Conservation (phyloP, 1,284 basidiomycete genomes). For the Naganishia sp. region DNA sequence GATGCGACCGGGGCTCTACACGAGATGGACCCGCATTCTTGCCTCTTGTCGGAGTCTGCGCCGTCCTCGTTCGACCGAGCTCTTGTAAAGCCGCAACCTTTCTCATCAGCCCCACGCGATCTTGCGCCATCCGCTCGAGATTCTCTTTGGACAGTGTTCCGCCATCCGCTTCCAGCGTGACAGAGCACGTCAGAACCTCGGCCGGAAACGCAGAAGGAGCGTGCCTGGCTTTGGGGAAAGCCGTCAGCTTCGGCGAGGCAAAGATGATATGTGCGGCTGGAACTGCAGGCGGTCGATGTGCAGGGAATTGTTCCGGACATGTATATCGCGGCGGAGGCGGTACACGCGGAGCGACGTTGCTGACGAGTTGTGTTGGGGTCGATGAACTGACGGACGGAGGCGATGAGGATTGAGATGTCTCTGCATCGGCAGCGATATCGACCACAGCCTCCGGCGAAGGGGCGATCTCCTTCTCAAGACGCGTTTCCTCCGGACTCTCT, state of each 20-base stretch:
- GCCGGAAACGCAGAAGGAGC: constrained; percentile 57
- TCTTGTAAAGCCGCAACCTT: neutral
- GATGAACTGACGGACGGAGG: too few species aligned
- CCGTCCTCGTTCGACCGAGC: constrained; percentile 14
- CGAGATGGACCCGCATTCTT: constrained; percentile 32
- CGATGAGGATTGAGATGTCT: too few species aligned
- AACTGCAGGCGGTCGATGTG: constrained; percentile 56
- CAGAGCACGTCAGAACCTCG: constrained; percentile 65
- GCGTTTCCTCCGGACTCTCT: too few species aligned
- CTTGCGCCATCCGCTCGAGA: constrained; percentile 43
- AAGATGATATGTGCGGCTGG: constrained; percentile 14
- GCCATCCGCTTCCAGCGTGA: constrained; percentile 55
- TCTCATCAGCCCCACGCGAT: constrained; percentile 21
- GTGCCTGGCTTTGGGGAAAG: neutral
- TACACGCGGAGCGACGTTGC: constrained; percentile 69
- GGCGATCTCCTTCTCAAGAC: too few species aligned
- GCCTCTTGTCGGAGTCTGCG: constrained; percentile 38
- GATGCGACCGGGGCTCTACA: constrained; percentile 45
- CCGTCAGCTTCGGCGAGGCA: neutral
- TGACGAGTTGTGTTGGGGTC: constrained; percentile 42
- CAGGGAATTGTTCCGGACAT: constrained; percentile 67
- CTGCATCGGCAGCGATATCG: too few species aligned
- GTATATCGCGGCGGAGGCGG: constrained; percentile 63
- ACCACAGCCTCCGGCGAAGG: too few species aligned
- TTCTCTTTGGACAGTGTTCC: constrained; percentile 53